A percentile compares a stretch with the other conserved stretches of the same genome.
Conservation (phyloP, 108 stramenopile genomes). For the Nannochloropsis gaditana region DNA sequence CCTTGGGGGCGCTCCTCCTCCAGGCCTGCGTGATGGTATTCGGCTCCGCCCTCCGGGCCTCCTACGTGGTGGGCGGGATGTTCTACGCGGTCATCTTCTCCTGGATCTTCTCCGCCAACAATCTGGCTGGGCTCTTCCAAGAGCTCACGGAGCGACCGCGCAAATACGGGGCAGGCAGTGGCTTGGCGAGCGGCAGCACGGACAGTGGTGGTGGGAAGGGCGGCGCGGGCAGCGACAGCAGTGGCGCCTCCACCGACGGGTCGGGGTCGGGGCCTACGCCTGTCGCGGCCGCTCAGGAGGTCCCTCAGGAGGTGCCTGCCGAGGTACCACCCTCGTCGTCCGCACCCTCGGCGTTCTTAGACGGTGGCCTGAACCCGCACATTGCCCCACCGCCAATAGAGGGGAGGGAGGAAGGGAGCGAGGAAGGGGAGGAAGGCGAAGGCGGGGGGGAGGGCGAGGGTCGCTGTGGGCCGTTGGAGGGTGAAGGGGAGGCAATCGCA, state of each 20-base stretch:
- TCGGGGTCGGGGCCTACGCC: neutral
- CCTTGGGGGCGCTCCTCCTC: constrained; percentile 83
- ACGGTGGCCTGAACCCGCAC: neutral
- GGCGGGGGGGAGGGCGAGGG: neutral
- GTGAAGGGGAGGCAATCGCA: too few relatives aligned
- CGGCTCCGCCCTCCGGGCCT: constrained; percentile 58
- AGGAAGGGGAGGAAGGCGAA: neutral
- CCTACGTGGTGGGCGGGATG: constrained; percentile 35
- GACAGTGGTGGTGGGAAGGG: neutral
- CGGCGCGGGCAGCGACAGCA: neutral
- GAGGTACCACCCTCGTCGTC: neutral
- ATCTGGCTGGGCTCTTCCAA: constrained; percentile 31
- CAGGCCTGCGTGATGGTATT: constrained; percentile 82
- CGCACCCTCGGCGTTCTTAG: neutral
- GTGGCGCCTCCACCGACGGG: too few relatives aligned
- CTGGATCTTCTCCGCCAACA: constrained; percentile 34
- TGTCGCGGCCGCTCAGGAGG: neutral
- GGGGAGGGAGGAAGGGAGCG: neutral
- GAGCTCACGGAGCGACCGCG: neutral
- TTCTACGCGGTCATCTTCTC: constrained; percentile 31
- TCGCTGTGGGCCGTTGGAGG: too few relatives aligned
- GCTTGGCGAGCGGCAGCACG: neutral
- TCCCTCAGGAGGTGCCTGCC: neutral
- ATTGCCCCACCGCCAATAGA: neutral
- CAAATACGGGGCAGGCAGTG: neutral